Percentiles rank a stretch among this genome's conserved stretches.
These are phyloP conservation scores for Avena eriantha DNA, from an alignment of 176 grass and related monocot species.

Conservation along the genomic window DNA sequence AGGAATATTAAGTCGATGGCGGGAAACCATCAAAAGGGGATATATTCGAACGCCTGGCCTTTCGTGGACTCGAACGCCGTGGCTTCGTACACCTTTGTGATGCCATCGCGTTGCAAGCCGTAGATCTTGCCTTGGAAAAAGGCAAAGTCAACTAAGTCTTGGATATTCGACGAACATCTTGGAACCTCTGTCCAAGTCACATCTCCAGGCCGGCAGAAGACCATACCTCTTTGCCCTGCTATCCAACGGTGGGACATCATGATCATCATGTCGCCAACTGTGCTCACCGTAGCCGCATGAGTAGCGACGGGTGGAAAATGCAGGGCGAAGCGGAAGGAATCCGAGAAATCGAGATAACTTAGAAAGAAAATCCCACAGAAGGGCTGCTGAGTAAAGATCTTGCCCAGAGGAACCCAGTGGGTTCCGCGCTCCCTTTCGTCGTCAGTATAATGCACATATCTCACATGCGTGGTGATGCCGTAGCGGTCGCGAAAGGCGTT, in stretches of 20 bases:
- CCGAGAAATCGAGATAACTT: neutral
- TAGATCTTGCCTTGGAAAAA: neutral
- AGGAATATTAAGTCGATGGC: too few species aligned
- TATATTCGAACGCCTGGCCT: too few species aligned
- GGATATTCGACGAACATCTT: neutral
- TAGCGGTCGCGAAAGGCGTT: neutral
- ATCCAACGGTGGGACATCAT: slow-evolving; percentile 6
- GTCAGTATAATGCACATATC: neutral
- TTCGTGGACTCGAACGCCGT: neutral
- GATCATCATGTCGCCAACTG: slow-evolving; percentile 11
- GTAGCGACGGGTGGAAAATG: neutral
- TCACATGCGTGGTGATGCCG: neutral
- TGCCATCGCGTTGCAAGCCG: neutral
- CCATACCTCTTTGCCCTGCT: neutral
- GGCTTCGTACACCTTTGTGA: neutral
- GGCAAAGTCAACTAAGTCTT: neutral
- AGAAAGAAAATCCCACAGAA: fast-evolving
- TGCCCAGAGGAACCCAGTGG: neutral
- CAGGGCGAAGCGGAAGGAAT: neutral
- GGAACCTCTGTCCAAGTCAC: neutral
- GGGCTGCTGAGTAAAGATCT: neutral
- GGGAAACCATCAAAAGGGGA: too few species aligned
- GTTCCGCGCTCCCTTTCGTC: neutral
- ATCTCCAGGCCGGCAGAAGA: slow-evolving; percentile 21
- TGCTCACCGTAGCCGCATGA: neutral